Percentiles rank a stretch among this genome's conserved stretches.
These are phyloP conservation scores for Blastosporella zonata DNA, from an alignment of 1,284 basidiomycete genomes.

Conservation along the genomic window DNA sequence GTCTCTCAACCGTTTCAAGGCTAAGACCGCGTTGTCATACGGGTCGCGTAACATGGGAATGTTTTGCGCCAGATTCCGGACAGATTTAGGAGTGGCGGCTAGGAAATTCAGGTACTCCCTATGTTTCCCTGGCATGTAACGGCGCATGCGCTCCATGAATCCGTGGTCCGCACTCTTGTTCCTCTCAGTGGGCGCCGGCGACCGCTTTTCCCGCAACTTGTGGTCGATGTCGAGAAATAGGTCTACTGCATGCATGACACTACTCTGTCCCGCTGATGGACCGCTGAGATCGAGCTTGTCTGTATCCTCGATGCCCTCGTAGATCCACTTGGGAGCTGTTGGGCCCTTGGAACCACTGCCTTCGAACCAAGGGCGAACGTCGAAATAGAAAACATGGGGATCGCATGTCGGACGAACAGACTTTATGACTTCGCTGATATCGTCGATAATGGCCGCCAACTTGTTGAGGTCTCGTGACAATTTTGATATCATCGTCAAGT, in stretches of 20 bases:
- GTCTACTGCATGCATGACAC: constrained; percentile 81
- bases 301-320: constrained; percentile 70
- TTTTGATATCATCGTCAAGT: constrained; percentile 67
- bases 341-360: constrained; percentile 72
- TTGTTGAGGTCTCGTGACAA: constrained; percentile 72
- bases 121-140: constrained; percentile 80
- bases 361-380: constrained; percentile 90
- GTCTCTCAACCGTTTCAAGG: constrained; percentile 81
- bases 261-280: constrained; percentile 93
- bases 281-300: constrained; percentile 71
- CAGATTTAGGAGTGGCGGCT: constrained; percentile 42
- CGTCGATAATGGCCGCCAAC: constrained; percentile 71
- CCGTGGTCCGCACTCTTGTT: constrained; percentile 64
- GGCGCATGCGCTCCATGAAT: constrained; percentile 81
- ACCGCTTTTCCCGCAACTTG: constrained; percentile 68
- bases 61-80: constrained; percentile 57
- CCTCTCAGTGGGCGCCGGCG: constrained; percentile 64
- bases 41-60: constrained; percentile 61
- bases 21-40: constrained; percentile 77
- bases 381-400: constrained; percentile 88
- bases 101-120: constrained; percentile 63
- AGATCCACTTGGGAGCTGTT: constrained; percentile 69
- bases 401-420: constrained; percentile 76
- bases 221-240: constrained; percentile 84
- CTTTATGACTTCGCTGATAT: constrained; percentile 67